These are phyloP conservation scores for Crucibulum laeve DNA, from an alignment of 768 basidiomycete species.

Conservation along the genomic window DNA sequence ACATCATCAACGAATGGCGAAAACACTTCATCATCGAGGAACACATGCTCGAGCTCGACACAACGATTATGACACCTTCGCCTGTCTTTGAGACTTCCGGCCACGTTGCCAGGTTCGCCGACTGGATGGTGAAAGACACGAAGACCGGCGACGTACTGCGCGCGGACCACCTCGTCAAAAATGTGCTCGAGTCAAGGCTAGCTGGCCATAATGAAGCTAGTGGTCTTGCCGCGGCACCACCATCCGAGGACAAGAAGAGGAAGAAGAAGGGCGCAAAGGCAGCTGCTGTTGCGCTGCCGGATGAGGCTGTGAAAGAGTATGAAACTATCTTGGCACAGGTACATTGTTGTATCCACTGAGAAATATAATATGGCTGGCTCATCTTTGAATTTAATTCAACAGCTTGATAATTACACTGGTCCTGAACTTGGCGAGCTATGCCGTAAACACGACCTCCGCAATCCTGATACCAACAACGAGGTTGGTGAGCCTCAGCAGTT, in stretches of 20 bases:
- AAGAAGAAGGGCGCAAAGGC: constrained; percentile 73
- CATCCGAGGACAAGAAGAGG: constrained; percentile 67
- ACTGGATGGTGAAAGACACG: constrained; percentile 98
- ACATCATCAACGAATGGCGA: constrained; percentile 95
- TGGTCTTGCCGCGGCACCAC: constrained; percentile 58
- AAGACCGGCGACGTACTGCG: constrained; percentile 96
- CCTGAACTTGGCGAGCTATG: constrained; percentile 86
- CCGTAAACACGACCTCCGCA: constrained; percentile 71
- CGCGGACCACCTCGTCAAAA: constrained; percentile 94
- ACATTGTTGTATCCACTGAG: background rate
- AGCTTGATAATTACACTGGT: constrained; percentile 92
- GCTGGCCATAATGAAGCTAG: constrained; percentile 90
- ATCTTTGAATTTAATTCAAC: background rate
- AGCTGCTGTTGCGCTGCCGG: constrained; percentile 66
- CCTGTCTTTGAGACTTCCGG: constrained; percentile 96
- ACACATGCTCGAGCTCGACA: constrained; percentile 97
- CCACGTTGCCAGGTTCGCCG: constrained; percentile 96
- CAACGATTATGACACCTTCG: constrained; percentile 94
- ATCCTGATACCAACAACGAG: constrained; percentile 91
- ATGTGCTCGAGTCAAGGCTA: constrained; percentile 83
- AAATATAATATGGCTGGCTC: background rate
- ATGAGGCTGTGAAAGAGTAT: constrained; percentile 72
- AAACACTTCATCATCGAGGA: constrained; percentile 98
- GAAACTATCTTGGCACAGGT: constrained; percentile 87
- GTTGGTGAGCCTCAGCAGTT: constrained; percentile 92